phyloP scores from a whole-genome alignment of 805 yeast genomes.

The Jamesozyma jinghongensis region DNA sequence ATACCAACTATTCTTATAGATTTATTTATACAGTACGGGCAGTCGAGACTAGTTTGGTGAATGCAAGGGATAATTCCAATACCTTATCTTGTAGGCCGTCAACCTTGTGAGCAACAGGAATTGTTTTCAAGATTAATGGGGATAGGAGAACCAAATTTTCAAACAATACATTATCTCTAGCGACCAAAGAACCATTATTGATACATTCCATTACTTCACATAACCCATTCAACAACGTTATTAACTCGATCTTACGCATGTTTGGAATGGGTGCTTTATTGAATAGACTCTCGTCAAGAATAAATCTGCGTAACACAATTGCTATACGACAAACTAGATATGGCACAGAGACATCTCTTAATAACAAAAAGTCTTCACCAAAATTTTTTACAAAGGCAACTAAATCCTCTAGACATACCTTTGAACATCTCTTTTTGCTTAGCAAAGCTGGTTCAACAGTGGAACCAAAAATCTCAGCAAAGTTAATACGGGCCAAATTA shows the following conservation, averaged over 20 bases:
- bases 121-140: slow-evolving; percentile 26
- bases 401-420: slow-evolving; percentile 48
- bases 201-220: slow-evolving; percentile 18
- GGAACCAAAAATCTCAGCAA: slow-evolving; percentile 51
- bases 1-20: too few species aligned
- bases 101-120: slow-evolving; percentile 28
- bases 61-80: slow-evolving; percentile 21
- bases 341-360: slow-evolving; percentile 32
- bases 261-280: slow-evolving; percentile 57
- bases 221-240: slow-evolving; percentile 38
- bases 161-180: slow-evolving; percentile 3
- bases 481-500: slow-evolving; percentile 34
- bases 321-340: slow-evolving; percentile 51
- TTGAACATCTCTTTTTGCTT: slow-evolving; percentile 41
- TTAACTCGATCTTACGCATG: slow-evolving; percentile 57
- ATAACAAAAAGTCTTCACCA: slow-evolving; percentile 9
- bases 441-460: slow-evolving; percentile 41
- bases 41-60: slow-evolving; percentile 19
- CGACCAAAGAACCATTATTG: slow-evolving; percentile 1
- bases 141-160: slow-evolving; percentile 16
- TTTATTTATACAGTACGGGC: too few species aligned
- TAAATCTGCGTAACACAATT: slow-evolving; percentile 50
- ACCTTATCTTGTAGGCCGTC: slow-evolving; percentile 24
- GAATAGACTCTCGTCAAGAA: slow-evolving; percentile 53
- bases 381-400: slow-evolving; percentile 33